Evolutionary conservation across 2,329 filamentous ascomycete species (phyloP).

Genomic region (Aspergillus viridinutans): DNA sequence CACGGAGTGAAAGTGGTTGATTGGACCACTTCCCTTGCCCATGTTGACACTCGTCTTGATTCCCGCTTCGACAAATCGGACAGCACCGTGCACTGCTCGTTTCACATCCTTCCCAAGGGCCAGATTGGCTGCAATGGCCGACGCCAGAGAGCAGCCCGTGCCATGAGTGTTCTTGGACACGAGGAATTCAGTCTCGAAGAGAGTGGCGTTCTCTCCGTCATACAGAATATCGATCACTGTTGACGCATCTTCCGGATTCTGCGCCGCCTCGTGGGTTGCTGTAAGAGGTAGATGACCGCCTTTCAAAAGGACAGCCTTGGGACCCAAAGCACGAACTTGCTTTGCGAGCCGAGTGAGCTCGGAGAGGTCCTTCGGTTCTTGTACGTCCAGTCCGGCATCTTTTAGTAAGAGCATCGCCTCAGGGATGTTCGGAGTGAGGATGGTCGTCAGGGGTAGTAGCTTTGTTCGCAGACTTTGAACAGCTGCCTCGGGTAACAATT

Average conservation of each 20-base stretch:
- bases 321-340: constrained; percentile 63
- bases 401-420: constrained; percentile 44
- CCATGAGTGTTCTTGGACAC: constrained; percentile 81
- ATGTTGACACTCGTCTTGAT: constrained; percentile 55
- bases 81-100: constrained; percentile 52
- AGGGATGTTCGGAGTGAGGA: constrained; percentile 48
- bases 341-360: constrained; percentile 68
- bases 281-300: constrained; percentile 84
- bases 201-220: constrained; percentile 54
- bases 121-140: constrained; percentile 62
- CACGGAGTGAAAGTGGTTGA: constrained; percentile 64
- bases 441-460: constrained; percentile 42
- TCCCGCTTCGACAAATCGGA: constrained; percentile 58
- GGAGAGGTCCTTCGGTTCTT: constrained; percentile 54
- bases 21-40: constrained; percentile 59
- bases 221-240: constrained; percentile 74
- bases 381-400: constrained; percentile 32
- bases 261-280: constrained; percentile 57
- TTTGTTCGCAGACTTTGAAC: constrained; percentile 37
- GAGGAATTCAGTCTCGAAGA: constrained; percentile 68
- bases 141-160: constrained; percentile 90
- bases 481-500: constrained; percentile 43
- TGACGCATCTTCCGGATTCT: constrained; percentile 54
- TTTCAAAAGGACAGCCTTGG: constrained; percentile 79
- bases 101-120: constrained; percentile 47